Percentiles rank a stretch among this genome's conserved stretches.
Conservation (phyloP, 257 asterid genomes). For the Solanum piurae region DNA sequence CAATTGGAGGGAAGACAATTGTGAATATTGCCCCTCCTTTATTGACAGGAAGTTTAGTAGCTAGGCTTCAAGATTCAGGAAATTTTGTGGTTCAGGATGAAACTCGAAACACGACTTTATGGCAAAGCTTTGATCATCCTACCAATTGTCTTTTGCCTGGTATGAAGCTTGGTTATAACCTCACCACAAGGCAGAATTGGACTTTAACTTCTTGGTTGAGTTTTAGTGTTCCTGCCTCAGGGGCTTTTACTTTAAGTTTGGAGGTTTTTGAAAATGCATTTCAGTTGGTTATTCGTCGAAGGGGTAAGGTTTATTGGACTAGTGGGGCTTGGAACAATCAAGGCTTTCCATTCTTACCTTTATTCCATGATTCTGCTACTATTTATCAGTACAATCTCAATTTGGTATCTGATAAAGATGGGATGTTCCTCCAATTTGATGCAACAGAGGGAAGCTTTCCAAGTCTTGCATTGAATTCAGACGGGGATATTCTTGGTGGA, state of each 20-base stretch:
- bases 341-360: neutral
- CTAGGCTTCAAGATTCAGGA: neutral
- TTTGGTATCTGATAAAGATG: neutral
- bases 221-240: slow-evolving; percentile 7
- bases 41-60: neutral
- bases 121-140: slow-evolving; percentile 45
- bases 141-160: slow-evolving; percentile 42
- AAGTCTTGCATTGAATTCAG: neutral
- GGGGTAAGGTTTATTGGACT: neutral
- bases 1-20: neutral
- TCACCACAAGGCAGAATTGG: slow-evolving; percentile 21
- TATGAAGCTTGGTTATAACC: slow-evolving; percentile 42
- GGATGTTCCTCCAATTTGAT: neutral
- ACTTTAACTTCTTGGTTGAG: slow-evolving; percentile 41
- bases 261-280: neutral
- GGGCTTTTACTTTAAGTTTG: neutral
- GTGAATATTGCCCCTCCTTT: neutral
- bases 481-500: neutral
- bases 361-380: neutral
- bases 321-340: neutral
- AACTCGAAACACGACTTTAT: neutral
- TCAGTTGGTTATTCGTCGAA: neutral
- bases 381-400: neutral
- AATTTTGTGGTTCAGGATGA: neutral
- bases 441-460: neutral